Conservation (phyloP, 2,329 filamentous ascomycete species). For the Aspergillus pseudoviridinutans region DNA sequence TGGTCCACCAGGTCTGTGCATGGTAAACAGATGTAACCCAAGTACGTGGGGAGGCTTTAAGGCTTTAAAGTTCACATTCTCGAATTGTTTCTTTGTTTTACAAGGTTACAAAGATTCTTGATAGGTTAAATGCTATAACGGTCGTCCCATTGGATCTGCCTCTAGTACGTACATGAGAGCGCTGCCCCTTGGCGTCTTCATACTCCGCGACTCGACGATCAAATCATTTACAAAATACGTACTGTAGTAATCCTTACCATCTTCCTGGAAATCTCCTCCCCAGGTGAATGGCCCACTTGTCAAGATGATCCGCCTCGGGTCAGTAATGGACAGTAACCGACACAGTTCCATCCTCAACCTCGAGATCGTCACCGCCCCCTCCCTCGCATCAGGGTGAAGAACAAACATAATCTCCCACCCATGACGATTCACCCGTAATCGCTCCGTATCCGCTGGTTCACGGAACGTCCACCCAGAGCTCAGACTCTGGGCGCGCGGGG, state of each 20-base stretch:
- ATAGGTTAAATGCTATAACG: not conserved
- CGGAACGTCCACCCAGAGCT: not conserved
- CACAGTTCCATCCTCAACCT: not conserved
- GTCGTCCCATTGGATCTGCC: not conserved
- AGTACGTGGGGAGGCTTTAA: too few species aligned
- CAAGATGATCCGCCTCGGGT: not conserved
- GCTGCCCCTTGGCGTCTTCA: not conserved
- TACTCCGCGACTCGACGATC: not conserved
- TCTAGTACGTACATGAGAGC: not conserved
- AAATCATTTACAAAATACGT: not conserved
- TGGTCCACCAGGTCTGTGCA: not conserved
- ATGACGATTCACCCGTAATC: not conserved
- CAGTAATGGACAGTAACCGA: not conserved
- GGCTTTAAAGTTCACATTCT: too few species aligned
- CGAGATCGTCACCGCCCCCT: not conserved
- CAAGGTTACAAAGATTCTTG: too few species aligned
- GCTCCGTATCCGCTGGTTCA: not conserved
- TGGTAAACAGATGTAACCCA: too few species aligned
- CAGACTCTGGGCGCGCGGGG: not conserved
- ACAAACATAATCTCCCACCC: not conserved
- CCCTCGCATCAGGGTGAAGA: not conserved
- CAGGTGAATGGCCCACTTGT: not conserved
- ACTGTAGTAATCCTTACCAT: not conserved
- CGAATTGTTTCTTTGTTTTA: not conserved
- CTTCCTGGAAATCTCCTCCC: not conserved